A percentile compares a stretch with the other conserved stretches of the same genome.
These are phyloP conservation scores for Trametes gibbosa DNA, from an alignment of 768 basidiomycete genomes.

Conservation along the genomic window DNA sequence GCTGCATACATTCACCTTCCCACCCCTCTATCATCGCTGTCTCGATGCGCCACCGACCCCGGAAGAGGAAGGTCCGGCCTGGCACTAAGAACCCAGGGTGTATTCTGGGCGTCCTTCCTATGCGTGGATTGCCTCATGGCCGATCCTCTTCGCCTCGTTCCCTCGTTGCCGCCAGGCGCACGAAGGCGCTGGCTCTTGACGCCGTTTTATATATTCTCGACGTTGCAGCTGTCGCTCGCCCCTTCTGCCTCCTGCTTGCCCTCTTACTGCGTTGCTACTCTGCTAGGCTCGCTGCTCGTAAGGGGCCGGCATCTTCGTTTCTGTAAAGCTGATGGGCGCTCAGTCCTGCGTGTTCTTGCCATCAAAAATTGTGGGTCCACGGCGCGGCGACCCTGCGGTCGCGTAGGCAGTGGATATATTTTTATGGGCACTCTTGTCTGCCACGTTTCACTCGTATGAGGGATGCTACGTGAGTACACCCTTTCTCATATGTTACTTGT, in stretches of 20 bases:
- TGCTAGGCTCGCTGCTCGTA: background rate
- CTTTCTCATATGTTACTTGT: too few species aligned
- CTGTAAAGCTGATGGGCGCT: too few species aligned
- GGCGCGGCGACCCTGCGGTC: background rate
- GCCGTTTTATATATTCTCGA: conserved; percentile 10
- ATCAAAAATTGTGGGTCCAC: background rate
- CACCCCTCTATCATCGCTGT: conserved; percentile 2
- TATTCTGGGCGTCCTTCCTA: conserved; percentile 4
- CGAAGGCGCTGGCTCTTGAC: conserved; percentile 10
- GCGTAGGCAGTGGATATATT: background rate
- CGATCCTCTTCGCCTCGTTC: conserved; percentile 8
- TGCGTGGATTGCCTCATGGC: conserved; percentile 12
- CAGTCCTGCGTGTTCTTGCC: background rate
- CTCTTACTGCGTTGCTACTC: background rate
- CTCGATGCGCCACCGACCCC: background rate
- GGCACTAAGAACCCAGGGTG: conserved; percentile 8
- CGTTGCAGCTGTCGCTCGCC: background rate
- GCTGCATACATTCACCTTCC: background rate
- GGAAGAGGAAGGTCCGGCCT: conserved; percentile 1
- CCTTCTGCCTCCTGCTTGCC: background rate
- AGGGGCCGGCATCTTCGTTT: too few species aligned
- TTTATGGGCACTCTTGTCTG: too few species aligned
- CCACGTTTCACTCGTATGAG: too few species aligned
- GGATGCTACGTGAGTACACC: too few species aligned
- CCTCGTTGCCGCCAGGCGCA: conserved; percentile 12